Percentiles rank a stretch among this genome's conserved stretches.
Conservation (phyloP, 305 asterid species). For the Fraxinus dipetala region DNA sequence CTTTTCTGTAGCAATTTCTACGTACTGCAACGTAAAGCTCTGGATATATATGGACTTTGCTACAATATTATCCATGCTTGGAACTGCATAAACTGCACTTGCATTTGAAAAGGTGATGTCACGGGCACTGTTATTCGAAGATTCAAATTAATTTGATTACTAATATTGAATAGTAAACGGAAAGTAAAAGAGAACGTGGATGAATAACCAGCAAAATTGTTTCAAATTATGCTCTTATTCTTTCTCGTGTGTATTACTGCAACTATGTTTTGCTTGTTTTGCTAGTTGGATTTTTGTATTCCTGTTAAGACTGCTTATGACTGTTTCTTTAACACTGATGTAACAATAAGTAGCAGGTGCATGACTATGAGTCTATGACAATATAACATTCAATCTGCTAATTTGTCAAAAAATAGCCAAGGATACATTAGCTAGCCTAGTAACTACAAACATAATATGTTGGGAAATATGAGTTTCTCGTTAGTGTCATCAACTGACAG, state of each 20-base stretch:
- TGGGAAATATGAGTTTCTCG: not conserved
- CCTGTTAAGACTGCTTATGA: not conserved
- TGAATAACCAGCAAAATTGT: not conserved
- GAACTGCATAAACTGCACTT: slow-evolving; percentile 74
- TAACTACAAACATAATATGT: not conserved
- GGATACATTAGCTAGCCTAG: not conserved
- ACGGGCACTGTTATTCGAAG: not conserved
- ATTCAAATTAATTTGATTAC: not conserved
- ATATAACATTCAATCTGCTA: not conserved
- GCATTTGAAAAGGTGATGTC: slow-evolving; percentile 29
- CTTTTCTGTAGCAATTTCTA: slow-evolving; percentile 58
- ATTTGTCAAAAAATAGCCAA: not conserved
- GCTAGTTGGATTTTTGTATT: not conserved
- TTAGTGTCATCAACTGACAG: not conserved
- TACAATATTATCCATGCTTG: slow-evolving; percentile 50
- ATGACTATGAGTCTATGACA: not conserved
- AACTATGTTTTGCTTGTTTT: not conserved
- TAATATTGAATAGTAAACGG: not conserved
- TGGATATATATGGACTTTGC: slow-evolving; percentile 51
- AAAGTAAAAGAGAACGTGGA: not conserved
- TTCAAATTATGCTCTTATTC: not conserved
- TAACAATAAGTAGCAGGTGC: not conserved
- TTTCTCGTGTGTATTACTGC: slow-evolving; percentile 3
- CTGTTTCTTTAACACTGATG: not conserved
- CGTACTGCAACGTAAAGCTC: slow-evolving; percentile 53